These are phyloP conservation scores for Russula griseocarnosa DNA, from an alignment of 768 basidiomycete species.

Conservation along the genomic window DNA sequence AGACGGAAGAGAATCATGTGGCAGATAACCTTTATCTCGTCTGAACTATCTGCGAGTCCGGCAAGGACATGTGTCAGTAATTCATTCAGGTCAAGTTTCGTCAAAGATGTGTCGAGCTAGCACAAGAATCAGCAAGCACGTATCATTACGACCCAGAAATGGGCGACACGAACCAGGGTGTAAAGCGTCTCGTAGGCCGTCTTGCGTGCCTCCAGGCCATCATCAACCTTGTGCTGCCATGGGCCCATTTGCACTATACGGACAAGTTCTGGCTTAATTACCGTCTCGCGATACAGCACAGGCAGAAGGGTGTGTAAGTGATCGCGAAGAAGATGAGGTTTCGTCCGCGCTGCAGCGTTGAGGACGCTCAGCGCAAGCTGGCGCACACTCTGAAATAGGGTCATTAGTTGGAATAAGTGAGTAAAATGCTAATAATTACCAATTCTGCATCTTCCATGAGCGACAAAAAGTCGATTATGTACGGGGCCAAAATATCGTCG, in stretches of 20 bases:
- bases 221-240: conserved; percentile 95
- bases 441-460: conserved; percentile 86
- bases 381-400: conserved; percentile 67
- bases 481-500: conserved; percentile 84
- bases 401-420: background rate
- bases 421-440: conserved; percentile 43
- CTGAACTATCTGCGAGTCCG: conserved; percentile 83
- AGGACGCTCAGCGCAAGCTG: conserved; percentile 84
- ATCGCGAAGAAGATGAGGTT: conserved; percentile 86
- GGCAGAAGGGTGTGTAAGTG: conserved; percentile 75
- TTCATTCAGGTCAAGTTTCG: conserved; percentile 80
- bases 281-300: conserved; percentile 80
- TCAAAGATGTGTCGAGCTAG: conserved; percentile 87
- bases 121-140: background rate
- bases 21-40: conserved; percentile 95
- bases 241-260: conserved; percentile 95
- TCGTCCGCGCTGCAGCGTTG: conserved; percentile 93
- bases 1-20: conserved; percentile 95
- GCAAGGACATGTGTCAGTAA: conserved; percentile 78
- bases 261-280: conserved; percentile 72
- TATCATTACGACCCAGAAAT: background rate
- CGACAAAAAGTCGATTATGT: conserved; percentile 87
- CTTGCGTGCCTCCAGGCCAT: conserved; percentile 93
- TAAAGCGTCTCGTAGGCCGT: conserved; percentile 98
- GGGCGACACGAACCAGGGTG: conserved; percentile 64